Percentiles rank a stretch among this genome's conserved stretches.
Evolutionary conservation across 768 basidiomycete species (phyloP).

Genomic region (Megacollybia marginata): DNA sequence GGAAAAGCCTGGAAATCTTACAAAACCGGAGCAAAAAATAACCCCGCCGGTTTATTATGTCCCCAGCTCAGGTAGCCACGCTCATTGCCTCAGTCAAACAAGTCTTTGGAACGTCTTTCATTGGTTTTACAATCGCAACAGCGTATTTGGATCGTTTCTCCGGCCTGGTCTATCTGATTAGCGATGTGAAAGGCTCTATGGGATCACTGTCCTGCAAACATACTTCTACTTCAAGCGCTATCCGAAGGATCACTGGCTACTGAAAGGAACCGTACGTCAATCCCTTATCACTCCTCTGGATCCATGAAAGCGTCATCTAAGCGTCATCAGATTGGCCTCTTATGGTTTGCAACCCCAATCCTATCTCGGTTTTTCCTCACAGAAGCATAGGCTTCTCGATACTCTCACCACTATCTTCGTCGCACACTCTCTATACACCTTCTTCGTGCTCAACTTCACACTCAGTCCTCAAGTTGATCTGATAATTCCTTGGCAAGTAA

Average conservation of each 20-base stretch:
- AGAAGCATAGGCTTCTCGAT: slow-evolving; percentile 2
- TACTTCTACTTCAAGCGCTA: background rate
- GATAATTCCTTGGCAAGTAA: slow-evolving; percentile 5
- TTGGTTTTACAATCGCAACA: slow-evolving; percentile 2
- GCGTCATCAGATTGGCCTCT: too few species aligned
- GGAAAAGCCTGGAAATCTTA: too few species aligned
- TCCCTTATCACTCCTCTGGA: too few species aligned
- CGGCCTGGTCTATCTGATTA: background rate
- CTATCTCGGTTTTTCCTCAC: background rate
- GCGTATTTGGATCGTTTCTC: background rate
- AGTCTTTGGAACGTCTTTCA: slow-evolving; percentile 2
- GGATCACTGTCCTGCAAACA: background rate
- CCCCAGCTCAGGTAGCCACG: background rate
- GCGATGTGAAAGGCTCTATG: background rate
- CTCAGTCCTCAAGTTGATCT: slow-evolving; percentile 1
- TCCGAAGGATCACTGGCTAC: background rate
- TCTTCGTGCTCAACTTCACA: slow-evolving; percentile 6
- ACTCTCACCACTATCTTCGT: slow-evolving; percentile 5
- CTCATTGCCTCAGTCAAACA: background rate
- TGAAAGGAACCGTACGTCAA: background rate
- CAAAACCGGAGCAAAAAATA: too few species aligned
- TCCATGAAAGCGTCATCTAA: too few species aligned
- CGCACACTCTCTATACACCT: slow-evolving; percentile 7
- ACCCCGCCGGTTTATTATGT: background rate
- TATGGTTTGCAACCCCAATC: too few species aligned